phyloP scores from a whole-genome alignment of 225 moss, liverwort and hornwort species.

The Ulota crispa region DNA sequence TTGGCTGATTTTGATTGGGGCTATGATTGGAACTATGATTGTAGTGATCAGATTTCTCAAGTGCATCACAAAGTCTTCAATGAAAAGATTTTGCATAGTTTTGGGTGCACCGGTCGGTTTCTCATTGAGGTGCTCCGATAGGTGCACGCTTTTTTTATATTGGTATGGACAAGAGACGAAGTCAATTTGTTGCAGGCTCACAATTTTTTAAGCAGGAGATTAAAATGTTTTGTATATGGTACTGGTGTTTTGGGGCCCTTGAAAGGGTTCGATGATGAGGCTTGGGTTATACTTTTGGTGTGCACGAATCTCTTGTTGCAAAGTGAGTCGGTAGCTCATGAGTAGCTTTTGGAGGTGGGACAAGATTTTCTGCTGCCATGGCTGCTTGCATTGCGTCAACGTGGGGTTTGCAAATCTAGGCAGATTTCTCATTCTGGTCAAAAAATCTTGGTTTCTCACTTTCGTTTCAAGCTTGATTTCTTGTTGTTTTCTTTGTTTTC shows the following conservation, averaged over 20 bases:
- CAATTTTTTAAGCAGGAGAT: neutral
- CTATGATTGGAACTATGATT: too few species aligned
- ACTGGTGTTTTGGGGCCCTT: neutral
- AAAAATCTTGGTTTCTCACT: neutral
- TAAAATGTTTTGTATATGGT: neutral
- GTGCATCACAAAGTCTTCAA: neutral
- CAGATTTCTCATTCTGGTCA: too few species aligned
- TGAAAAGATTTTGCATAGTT: neutral
- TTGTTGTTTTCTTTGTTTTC: too few species aligned
- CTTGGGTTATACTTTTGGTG: neutral
- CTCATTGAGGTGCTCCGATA: neutral
- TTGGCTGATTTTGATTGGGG: too few species aligned
- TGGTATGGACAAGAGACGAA: neutral
- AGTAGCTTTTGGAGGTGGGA: conserved; percentile 13
- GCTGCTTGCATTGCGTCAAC: neutral
- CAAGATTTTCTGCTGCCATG: neutral
- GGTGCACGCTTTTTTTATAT: neutral
- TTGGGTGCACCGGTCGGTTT: neutral
- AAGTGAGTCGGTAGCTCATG: neutral
- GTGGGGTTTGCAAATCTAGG: too few species aligned
- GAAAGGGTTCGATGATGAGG: neutral
- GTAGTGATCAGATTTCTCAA: too few species aligned
- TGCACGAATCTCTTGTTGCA: neutral
- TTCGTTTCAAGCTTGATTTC: neutral
- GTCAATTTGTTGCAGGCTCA: neutral